Conservation (phyloP, 768 basidiomycete species). For the Lactarius deliciosus region DNA sequence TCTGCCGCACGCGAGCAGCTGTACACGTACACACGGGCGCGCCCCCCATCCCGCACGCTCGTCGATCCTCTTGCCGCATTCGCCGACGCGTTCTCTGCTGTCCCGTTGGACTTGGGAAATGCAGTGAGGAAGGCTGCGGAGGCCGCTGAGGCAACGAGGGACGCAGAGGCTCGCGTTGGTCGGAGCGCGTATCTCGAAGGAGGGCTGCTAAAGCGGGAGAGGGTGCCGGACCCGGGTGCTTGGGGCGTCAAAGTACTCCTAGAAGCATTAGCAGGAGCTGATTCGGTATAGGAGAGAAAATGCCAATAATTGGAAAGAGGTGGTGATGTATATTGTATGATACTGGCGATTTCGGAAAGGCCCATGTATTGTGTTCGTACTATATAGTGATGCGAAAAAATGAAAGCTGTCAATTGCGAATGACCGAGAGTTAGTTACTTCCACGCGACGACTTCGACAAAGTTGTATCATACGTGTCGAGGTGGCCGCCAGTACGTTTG, state of each 20-base stretch:
- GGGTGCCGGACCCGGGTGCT: constrained; percentile 83
- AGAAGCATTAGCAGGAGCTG: constrained; percentile 45
- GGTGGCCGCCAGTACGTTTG: too few relatives aligned
- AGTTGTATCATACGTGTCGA: too few relatives aligned
- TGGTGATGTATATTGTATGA: background rate
- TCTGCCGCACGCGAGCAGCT: constrained; percentile 56
- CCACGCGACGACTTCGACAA: too few relatives aligned
- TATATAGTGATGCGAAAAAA: too few relatives aligned
- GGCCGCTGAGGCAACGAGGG: constrained; percentile 73
- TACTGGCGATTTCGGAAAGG: background rate
- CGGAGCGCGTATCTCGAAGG: constrained; percentile 85
- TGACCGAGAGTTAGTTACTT: too few relatives aligned
- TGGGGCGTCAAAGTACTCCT: constrained; percentile 83
- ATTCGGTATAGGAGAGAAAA: background rate
- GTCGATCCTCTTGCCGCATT: constrained; percentile 90
- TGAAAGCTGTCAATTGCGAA: too few relatives aligned
- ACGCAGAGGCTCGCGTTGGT: constrained; percentile 82
- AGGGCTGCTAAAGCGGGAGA: constrained; percentile 57
- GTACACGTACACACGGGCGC: constrained; percentile 84
- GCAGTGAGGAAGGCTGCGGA: constrained; percentile 60
- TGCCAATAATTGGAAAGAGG: too few relatives aligned
- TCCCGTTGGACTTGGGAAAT: constrained; percentile 39
- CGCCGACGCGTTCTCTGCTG: constrained; percentile 46
- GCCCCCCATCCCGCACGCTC: constrained; percentile 87
- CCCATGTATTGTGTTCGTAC: too few relatives aligned